These are phyloP conservation scores for Acanthamoeba culbertsoni DNA, from an alignment of 208 protist genomes.

Conservation along the genomic window DNA sequence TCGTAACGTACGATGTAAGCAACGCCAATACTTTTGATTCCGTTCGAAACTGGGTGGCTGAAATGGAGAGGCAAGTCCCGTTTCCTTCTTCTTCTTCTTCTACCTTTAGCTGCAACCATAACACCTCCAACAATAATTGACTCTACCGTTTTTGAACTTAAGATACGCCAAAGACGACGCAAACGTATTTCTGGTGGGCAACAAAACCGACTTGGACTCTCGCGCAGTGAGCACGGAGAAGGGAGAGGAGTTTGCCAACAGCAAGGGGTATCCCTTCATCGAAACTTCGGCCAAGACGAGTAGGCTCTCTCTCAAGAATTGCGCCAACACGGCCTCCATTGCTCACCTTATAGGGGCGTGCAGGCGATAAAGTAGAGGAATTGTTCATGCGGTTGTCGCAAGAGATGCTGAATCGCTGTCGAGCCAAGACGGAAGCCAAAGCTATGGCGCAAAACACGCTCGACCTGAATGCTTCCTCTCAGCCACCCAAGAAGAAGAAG, in stretches of 20 bases:
- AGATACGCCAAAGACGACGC: not conserved
- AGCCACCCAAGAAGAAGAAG: not conserved
- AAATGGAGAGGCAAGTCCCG: not conserved
- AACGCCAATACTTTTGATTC: not conserved
- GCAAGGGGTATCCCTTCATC: constrained; percentile 7
- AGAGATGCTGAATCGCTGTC: not conserved
- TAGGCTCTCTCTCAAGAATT: not conserved
- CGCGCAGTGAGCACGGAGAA: not conserved
- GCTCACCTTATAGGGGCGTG: not conserved
- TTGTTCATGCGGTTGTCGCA: not conserved
- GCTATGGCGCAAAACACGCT: not conserved
- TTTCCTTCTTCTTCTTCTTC: not conserved
- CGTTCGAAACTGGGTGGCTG: not conserved
- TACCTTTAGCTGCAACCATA: not conserved
- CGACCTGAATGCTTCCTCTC: not conserved
- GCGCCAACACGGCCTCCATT: not conserved
- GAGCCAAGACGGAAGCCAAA: not conserved
- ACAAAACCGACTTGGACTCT: not conserved
- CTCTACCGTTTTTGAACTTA: not conserved
- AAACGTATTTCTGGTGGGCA: constrained; percentile 21
- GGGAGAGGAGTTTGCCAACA: not conserved
- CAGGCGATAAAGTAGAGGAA: not conserved
- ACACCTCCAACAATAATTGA: not conserved
- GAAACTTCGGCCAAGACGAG: constrained; percentile 22
- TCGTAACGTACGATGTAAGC: constrained; percentile 31